Evolutionary conservation across 345 rosid genomes (phyloP), one percentile per base, ranked within the genome.

Genomic region (Corchorus capsularis): DNA sequence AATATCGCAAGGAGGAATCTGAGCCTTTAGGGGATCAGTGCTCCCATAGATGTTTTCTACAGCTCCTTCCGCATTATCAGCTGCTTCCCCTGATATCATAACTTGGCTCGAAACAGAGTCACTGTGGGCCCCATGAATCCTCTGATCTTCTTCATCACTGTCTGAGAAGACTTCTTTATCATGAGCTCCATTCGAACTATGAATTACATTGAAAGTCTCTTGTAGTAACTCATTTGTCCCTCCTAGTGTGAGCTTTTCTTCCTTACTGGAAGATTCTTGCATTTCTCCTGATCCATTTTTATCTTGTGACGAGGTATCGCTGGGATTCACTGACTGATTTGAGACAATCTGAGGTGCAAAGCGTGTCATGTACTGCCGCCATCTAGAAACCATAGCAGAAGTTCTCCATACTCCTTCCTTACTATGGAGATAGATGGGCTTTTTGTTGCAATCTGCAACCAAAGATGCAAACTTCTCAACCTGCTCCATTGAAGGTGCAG

Each of bases 401-500:
- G 96, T 85, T 87, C 99, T 89, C 96, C 94, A 80, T 19, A 78
- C 92, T 67, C 98, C 99, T 89, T 95, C 98, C 78, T 89, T 95
- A 76, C 99, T 90, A 77, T 95, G 98, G 50, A 95, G 93, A 80
- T 92, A 95, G 56, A 95, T 82, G 47, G 99, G 98, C 80, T 53
- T 86, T 85, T 89, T 95, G 83, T 88, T 83, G 80, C 79, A 72
- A 83, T 93, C 96, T 37, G 89, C 83, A 75, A 95, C 90, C 69
- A 92, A 76, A 69, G 92, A 88, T 19, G 98, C 97, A 89, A 95
- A 95, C 80, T 83, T 86, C 84, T 92, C 97, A 75, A 95, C 98
- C 90, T 93, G 98, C 81, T 88, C 91, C 87, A 91, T 86, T 54
- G 91, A 85, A 64, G 99, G 98, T 20, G 98, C 97, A 63, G 86